Evolutionary conservation across 768 basidiomycete genomes (phyloP), one percentile per base, ranked within the genome.

Genomic region (Phanerochaete sordida): DNA sequence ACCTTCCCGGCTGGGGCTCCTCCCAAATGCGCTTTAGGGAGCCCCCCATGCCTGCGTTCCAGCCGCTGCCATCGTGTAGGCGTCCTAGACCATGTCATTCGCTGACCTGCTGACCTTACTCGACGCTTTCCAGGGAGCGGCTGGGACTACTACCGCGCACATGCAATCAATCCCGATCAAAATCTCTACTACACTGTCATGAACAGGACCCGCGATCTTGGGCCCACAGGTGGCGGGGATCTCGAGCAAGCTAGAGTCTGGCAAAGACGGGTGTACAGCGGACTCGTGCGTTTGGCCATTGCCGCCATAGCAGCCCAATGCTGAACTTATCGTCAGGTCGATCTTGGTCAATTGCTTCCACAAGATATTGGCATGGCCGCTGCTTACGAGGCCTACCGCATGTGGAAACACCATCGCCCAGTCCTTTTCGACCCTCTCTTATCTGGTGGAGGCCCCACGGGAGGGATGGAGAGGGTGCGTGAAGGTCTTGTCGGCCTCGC

Each of bases 341-440:
- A 83, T 58, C 70, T 86, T 19, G 72, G 70, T 54, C 70, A 73
- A 45, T 75, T 90, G 73, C 70, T 76, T 6, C 85, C 88, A 0
- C 66, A 72, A 19, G 87, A 90, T 59, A 79, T 92, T 19, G 90
- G 90, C 0, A 82, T 86, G 64, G 90, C 90, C 3, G 89, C 89
- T 11, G 89, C 87, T 2, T 91, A 89, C 68, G 88, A 91, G 70
- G 88, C 88, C 0, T 85, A 86, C 70, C 79, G 88, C 16, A 80
- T 80, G 27, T 87, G 86, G 84, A 82, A 83, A 53, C 79, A 84
- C 64, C 82, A 85, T 64, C 80, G 71, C 43, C 75, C 72, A 6
- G 57, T 63, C 39, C 76, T 86, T 46, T 83, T 85, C 58, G 80
- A 83, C 51, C 82, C 84, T 16, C 65, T 88, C 4, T 23, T 37